Base-by-base conservation (phyloP, 805 yeast genomes). In the Monosporozyma servazzii region DNA sequence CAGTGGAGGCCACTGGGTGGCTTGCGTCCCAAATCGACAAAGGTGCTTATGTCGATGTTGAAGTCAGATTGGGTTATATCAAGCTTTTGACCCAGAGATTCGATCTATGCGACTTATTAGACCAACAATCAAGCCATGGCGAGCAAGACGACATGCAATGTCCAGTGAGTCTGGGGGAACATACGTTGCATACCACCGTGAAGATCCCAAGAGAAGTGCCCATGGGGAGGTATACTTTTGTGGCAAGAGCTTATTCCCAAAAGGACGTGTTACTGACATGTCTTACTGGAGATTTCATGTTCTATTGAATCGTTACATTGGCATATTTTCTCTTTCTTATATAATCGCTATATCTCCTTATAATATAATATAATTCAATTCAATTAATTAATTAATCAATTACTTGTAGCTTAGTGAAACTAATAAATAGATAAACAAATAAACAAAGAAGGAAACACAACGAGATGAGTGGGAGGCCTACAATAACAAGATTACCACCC, bases 31-130 rank as follows among this genome's bases (percentile, higher is more conserved):
- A 73, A 8, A 72, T 93, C 37, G 79, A 67, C 29, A 91, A 88
- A 18, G 99, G 99, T 33, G 87, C 98, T 0, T 93, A 90, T 62
- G 95, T 93, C 48, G 96, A 90, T 58, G 91, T 93, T 29, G 95
- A 88, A 58, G 98, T 93, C 20, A 78, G 86, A 57, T 85, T 89
- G 62, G 99, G 98, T 5, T 90, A 86, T 71, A 90, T 93, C 69
- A 86, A 86, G 59, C 76, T 93, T 52, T 71, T 93, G 49, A 84
- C 88, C 60, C 91, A 89, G 66, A 87, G 95, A n/a, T 86, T 84
- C 66, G 98, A 93, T 67, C 74, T 93, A 55, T 93, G 99, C 70
- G 96, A 89, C 57, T 83, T 88, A 65, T 75, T 89, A 53, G 44
- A 21, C 25, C 44, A 41, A 21, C 27, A 41, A 11, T 7, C 27